Base-by-base conservation (phyloP, 768 basidiomycete species). In the Tephrocybe sp. region DNA sequence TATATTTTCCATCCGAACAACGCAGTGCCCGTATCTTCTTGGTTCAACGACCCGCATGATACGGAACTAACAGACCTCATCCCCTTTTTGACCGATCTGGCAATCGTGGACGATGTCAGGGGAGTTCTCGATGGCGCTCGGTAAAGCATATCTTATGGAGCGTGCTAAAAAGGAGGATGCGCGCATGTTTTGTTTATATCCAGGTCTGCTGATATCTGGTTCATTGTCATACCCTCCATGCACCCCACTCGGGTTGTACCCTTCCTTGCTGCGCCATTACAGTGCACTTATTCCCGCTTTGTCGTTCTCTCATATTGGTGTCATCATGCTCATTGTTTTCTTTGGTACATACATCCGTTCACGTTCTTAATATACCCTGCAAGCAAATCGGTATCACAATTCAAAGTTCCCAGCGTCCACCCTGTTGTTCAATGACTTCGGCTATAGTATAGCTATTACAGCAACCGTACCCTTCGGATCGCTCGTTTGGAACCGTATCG, bases 1-100 rank as follows among this genome's bases (percentile, higher is more conserved):
- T 99, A 98, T 70, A 96, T 98, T 54, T 99, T 99, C 80, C 96
- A 99, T 65, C 94, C 94, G 14, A 95, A 97, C 74, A 98, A 98
- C 66, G 97, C 97, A 33, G 96, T 98, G 4, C 97, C 97, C 11
- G 95, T 99, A 54, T 98, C 96, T 37, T 94, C 92, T 51, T 99
- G 97, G 97, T 99, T 99, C 76, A 98, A 98, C 68, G 94, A 94
- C 70, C 95, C 95, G 9, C 96, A 98, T 62, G 96, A 98, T 66
- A 96, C 95, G 41, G 96, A 98, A 68, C 79, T 99, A 57, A 97
- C 92, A 34, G 96, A 98, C 70, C 75, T 98, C 45, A 86, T 94
- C 50, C 93, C 94, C 24, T 98, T 99, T 80, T 79, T 99, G 56
- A 74, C 90, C 30, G 97, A 99, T 70, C 78, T 99, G 30, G 80